These are phyloP conservation scores for Fusarium oligoseptatum DNA, from an alignment of 2,329 filamentous ascomycete species.

Conservation along the genomic window DNA sequence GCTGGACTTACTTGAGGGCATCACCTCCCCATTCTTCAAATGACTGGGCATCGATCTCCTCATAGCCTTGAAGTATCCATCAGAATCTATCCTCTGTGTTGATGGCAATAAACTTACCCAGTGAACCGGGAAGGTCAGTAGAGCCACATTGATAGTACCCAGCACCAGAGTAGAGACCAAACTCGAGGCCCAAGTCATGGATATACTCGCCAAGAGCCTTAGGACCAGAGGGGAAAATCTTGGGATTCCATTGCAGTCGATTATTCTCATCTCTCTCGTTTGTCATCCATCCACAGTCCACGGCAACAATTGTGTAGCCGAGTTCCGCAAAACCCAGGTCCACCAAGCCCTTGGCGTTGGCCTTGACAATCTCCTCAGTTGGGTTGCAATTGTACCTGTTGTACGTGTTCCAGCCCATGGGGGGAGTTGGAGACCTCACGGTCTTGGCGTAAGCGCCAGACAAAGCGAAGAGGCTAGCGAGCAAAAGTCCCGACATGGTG, in stretches of 20 bases:
- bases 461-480: slow-evolving; percentile 16
- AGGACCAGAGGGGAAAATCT: slow-evolving; percentile 64
- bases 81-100: fast-evolving
- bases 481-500: slow-evolving; percentile 18
- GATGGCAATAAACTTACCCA: slow-evolving; percentile 49
- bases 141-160: slow-evolving; percentile 61
- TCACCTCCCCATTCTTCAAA: slow-evolving; percentile 62
- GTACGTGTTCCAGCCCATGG: slow-evolving; percentile 71
- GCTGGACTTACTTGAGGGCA: slow-evolving; percentile 61
- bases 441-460: slow-evolving; percentile 16
- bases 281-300: slow-evolving; percentile 70
- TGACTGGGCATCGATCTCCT: slow-evolving; percentile 56
- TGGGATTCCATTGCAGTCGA: slow-evolving; percentile 63
- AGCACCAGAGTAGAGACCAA: slow-evolving; percentile 67
- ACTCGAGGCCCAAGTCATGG: slow-evolving; percentile 62
- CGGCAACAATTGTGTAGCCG: slow-evolving; percentile 69
- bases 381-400: slow-evolving; percentile 56
- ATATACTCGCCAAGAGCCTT: slow-evolving; percentile 63
- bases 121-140: slow-evolving; percentile 57
- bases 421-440: slow-evolving; percentile 51
- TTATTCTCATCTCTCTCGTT: slow-evolving; percentile 57
- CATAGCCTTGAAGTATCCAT: slow-evolving; percentile 49
- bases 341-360: slow-evolving; percentile 66
- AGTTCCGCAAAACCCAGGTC: slow-evolving; percentile 63
- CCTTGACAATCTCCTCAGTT: slow-evolving; percentile 41